Evolutionary conservation across 2,329 filamentous ascomycete species (phyloP).

Genomic region (Ophiostoma ulmi): DNA sequence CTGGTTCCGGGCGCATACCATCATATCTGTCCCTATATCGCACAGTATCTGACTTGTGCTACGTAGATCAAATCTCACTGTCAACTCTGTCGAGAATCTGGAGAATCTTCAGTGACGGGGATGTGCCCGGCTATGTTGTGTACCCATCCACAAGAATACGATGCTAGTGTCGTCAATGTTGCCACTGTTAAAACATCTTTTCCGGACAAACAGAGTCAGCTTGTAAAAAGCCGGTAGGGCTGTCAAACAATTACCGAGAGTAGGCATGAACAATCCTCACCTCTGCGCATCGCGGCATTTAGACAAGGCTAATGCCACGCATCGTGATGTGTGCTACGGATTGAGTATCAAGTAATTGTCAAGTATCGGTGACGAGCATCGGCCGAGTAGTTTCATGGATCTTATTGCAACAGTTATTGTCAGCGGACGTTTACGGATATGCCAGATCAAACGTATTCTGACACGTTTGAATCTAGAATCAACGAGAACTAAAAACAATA

Average conservation of each 20-base stretch:
- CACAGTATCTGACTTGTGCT: neutral
- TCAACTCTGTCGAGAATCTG: neutral
- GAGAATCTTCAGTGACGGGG: neutral
- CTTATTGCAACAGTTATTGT: neutral
- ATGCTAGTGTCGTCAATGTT: neutral
- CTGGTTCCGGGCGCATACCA: constrained; percentile 1
- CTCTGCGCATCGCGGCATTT: neutral
- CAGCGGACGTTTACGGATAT: neutral
- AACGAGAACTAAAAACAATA: neutral
- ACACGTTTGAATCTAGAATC: neutral
- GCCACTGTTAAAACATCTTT: neutral
- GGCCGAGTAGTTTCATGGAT: neutral
- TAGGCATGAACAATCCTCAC: too few relatives aligned
- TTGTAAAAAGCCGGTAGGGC: neutral
- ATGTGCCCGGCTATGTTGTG: neutral
- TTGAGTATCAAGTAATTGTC: too few relatives aligned
- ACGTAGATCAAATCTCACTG: neutral
- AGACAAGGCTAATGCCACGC: neutral
- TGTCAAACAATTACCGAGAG: too few relatives aligned
- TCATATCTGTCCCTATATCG: neutral
- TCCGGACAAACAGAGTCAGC: neutral
- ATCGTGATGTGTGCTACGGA: neutral
- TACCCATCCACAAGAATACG: neutral
- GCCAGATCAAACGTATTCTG: neutral
- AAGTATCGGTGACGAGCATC: too few relatives aligned